These are phyloP conservation scores for Filosporella fistucella DNA, from an alignment of 495 filamentous ascomycete species.

Conservation along the genomic window DNA sequence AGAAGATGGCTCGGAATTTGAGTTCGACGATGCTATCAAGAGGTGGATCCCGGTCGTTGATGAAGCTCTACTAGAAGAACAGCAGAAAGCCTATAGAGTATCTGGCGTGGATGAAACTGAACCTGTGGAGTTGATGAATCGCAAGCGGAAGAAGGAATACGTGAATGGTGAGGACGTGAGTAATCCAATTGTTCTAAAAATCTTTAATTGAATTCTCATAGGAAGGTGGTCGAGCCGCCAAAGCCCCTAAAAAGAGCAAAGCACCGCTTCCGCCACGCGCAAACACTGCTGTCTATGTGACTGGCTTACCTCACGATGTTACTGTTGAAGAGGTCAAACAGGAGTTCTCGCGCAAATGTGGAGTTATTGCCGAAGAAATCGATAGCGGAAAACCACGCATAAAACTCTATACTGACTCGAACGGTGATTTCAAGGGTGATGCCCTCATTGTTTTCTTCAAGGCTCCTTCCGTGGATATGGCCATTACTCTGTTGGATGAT, in stretches of 20 bases:
- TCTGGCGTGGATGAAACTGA: slow-evolving; percentile 62
- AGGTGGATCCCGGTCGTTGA: slow-evolving; percentile 82
- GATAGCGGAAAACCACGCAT: slow-evolving; percentile 81
- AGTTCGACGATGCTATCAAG: slow-evolving; percentile 66
- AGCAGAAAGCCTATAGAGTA: slow-evolving; percentile 71
- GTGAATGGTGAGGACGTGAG: slow-evolving; percentile 56
- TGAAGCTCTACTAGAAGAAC: slow-evolving; percentile 72
- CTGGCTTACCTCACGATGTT: slow-evolving; percentile 73
- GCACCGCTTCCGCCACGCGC: slow-evolving; percentile 50
- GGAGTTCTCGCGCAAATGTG: slow-evolving; percentile 79
- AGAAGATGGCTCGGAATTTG: slow-evolving; percentile 80
- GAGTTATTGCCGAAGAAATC: slow-evolving; percentile 91
- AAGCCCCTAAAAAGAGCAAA: slow-evolving; percentile 48
- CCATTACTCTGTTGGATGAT: slow-evolving; percentile 89
- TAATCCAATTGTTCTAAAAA: slow-evolving; percentile 2
- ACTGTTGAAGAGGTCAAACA: slow-evolving; percentile 74
- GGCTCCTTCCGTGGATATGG: slow-evolving; percentile 81
- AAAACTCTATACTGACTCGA: slow-evolving; percentile 84
- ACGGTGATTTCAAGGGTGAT: slow-evolving; percentile 87
- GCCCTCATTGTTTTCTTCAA: slow-evolving; percentile 92
- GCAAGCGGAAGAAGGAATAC: slow-evolving; percentile 74
- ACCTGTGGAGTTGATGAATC: slow-evolving; percentile 45
- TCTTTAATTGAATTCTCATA: slow-evolving; percentile 17
- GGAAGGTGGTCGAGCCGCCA: slow-evolving; percentile 22
- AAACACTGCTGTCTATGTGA: slow-evolving; percentile 90